A percentile compares a stretch with the other conserved stretches of the same genome.
Conservation (phyloP, 208 protist genomes). For the Kentomonas sorsogonicus region DNA sequence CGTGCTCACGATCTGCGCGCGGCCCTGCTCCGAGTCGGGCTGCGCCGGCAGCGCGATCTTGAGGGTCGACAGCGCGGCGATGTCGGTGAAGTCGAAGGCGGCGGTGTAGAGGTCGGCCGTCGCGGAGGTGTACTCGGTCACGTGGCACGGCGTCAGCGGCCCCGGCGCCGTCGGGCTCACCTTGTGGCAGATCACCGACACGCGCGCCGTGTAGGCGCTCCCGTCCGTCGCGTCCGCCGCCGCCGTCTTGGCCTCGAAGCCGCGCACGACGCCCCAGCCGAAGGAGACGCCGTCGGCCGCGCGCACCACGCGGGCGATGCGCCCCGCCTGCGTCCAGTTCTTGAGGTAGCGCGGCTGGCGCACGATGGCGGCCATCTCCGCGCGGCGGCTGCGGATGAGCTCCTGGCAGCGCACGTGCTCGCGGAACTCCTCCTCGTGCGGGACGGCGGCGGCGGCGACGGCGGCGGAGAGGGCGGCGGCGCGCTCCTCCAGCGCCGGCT, state of each 20-base stretch:
- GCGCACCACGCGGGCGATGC: constrained; percentile 86
- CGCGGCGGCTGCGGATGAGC: constrained; percentile 64
- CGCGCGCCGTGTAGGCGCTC: constrained; percentile 63
- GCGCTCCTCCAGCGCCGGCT: constrained; percentile 78
- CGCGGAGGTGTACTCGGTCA: constrained; percentile 72
- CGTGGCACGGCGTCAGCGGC: constrained; percentile 59
- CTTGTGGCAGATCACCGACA: constrained; percentile 80
- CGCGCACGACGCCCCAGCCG: constrained; percentile 87
- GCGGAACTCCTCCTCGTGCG: constrained; percentile 71
- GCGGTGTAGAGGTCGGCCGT: constrained; percentile 82
- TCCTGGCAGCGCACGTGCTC: constrained; percentile 84
- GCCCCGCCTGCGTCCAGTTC: constrained; percentile 94
- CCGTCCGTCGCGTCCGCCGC: constrained; percentile 51
- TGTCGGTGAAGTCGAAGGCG: constrained; percentile 80
- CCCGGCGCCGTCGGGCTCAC: constrained; percentile 32
- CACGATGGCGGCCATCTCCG: constrained; percentile 59
- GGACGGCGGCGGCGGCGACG: constrained; percentile 60
- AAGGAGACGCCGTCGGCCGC: constrained; percentile 61
- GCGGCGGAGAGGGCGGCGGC: constrained; percentile 41
- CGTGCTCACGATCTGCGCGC: constrained; percentile 71
- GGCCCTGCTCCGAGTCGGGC: constrained; percentile 66
- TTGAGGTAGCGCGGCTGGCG: constrained; percentile 88
- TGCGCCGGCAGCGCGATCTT: constrained; percentile 76
- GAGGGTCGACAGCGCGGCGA: constrained; percentile 65
- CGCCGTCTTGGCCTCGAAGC: constrained; percentile 51